A percentile compares a stretch with the other conserved stretches of the same genome.
Evolutionary conservation across 345 rosid genomes (phyloP).

Genomic region (Lumnitzera racemosa): DNA sequence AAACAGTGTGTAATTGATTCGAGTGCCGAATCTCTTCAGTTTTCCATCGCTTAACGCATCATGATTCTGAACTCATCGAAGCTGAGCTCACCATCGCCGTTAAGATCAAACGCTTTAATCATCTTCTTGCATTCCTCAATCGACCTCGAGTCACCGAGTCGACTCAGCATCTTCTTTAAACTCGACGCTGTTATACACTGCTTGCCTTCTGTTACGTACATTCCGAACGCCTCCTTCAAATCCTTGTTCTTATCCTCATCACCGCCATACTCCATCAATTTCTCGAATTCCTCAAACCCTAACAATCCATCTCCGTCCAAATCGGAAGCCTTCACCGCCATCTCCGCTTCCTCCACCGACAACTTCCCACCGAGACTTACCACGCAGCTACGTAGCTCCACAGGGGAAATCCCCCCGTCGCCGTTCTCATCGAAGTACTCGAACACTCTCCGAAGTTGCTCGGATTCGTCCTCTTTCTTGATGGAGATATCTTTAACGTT

Average conservation of each 20-base stretch:
- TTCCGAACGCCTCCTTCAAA: conserved; percentile 46
- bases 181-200: conserved; percentile 51
- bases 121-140: conserved; percentile 47
- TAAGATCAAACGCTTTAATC: conserved; percentile 55
- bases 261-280: conserved; percentile 32
- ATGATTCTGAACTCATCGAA: conserved; percentile 61
- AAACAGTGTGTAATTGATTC: background rate
- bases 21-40: background rate
- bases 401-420: conserved; percentile 52
- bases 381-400: conserved; percentile 46
- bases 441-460: conserved; percentile 33
- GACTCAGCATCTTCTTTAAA: conserved; percentile 44
- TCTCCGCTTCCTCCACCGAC: conserved; percentile 43
- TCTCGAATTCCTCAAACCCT: conserved; percentile 48
- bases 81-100: conserved; percentile 62
- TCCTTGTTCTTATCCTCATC: conserved; percentile 38
- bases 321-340: conserved; percentile 42
- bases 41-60: conserved; percentile 31
- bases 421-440: conserved; percentile 47
- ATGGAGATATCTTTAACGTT: no score
- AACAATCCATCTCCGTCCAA: conserved; percentile 52
- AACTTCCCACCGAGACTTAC: conserved; percentile 35
- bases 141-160: conserved; percentile 43
- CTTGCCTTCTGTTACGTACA: conserved; percentile 46
- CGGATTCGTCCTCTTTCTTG: background rate